Percentiles rank a stretch among this genome's conserved stretches.
Conservation (phyloP, 2,329 filamentous ascomycete species). For the Chaetothyriales sp. region DNA sequence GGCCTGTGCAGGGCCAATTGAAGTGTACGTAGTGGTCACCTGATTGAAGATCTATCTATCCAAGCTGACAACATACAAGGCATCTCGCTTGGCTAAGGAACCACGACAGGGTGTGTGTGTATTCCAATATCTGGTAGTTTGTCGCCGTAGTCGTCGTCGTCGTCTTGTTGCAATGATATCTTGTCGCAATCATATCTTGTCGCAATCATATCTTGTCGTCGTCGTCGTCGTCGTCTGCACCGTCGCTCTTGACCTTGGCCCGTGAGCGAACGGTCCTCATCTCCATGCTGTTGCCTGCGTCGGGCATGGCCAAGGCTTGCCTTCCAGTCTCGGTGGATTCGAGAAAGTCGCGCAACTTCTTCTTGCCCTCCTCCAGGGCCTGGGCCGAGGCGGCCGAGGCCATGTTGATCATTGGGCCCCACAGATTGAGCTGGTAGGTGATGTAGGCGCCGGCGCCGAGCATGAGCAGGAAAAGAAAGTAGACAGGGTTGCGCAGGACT, state of each 20-base stretch:
- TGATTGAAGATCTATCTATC: background rate
- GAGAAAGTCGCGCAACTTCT: conserved; percentile 78
- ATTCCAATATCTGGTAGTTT: background rate
- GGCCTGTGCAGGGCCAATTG: no score
- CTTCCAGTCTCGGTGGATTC: conserved; percentile 74
- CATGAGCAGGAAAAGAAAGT: conserved; percentile 79
- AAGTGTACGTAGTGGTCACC: no score
- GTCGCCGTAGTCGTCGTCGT: no score
- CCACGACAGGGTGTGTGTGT: background rate
- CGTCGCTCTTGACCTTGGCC: background rate
- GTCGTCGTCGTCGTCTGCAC: background rate
- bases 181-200: no score
- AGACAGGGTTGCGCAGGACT: conserved; percentile 88
- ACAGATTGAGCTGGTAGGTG: conserved; percentile 85
- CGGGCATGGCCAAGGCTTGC: conserved; percentile 63
- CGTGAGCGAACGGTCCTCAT: conserved; percentile 27
- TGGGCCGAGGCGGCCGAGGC: conserved; percentile 75
- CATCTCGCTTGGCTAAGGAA: background rate
- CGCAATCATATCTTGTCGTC: background rate
- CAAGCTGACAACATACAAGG: background rate
- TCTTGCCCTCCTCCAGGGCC: conserved; percentile 81
- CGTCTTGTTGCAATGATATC: background rate
- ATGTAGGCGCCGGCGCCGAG: conserved; percentile 66
- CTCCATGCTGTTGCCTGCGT: conserved; percentile 43
- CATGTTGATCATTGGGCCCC: conserved; percentile 94